Evolutionary conservation across 164 flowering plant species (phyloP), one percentile per base, ranked within the genome.

Genomic region (Platanus orientalis): DNA sequence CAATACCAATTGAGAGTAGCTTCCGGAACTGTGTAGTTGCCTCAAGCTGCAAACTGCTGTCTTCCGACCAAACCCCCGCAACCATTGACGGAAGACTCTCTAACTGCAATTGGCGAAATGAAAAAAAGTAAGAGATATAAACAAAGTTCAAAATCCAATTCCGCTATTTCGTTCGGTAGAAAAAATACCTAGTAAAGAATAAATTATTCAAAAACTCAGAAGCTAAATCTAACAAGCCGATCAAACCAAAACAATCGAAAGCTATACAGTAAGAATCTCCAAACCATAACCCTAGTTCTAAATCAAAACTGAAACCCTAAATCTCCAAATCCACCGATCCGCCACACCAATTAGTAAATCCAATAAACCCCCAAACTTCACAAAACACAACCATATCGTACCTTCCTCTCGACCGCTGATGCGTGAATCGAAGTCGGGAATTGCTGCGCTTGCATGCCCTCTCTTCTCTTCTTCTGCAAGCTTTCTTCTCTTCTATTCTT

Each of bases 1-100:
- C 24, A 55, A 9, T 77, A 90, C 94, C 94, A 20, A 84, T 88
- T 0, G 96, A 87, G 34, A 90, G 92, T 48, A 87, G 70, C 59
- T 86, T 88, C 21, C 94, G 76, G 54, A 90, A 87, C 74, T 86
- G 94, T 0, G 92, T 84, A 28, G 94, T 88, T 5, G 94, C 90
- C 64, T 90, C 96, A 24, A 90, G 84, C 81, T 88, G 94, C 73
- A 78, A 57, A 42, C n/a, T 39, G 29, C 50, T 47, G 24, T 85
- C 77, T 16, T 80, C 80, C 0, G 92, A 79, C 82, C 79, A 79
- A 6, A 84, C 84, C 10, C 88, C 90, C 23, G 87, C 83, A 54
- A 86, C 82, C 92, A 90, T 83, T 10, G 82, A 59, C 25, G 96
- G 91, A 59, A 85, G 79, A 73, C 82, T 81, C 66, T 88, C 94